Evolutionary conservation across 176 grass and related monocot species (phyloP), one percentile per base, ranked within the genome.

Genomic region (Melocanna baccifera): DNA sequence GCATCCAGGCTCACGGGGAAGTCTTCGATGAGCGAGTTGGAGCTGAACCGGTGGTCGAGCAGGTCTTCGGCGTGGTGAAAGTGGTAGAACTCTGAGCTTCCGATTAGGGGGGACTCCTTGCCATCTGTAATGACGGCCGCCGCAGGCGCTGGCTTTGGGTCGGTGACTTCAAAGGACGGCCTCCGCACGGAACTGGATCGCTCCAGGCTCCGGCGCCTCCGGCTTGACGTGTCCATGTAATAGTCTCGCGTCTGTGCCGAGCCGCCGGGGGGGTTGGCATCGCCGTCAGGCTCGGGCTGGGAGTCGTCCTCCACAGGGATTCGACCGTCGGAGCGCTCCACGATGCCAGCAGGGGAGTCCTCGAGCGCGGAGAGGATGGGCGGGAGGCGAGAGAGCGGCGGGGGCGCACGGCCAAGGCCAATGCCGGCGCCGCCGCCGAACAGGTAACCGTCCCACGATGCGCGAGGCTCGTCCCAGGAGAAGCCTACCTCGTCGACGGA

Each of bases 381-480:
- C 50, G 92, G 93, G 0, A 95, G 86, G 16, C 93, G 93, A 28
- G 91, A 83, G 8, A 92, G 47, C 19, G 50, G 28, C 29, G n/a
- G 67, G 4, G 80, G 80, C 41, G 75, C 61, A 51, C 89, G 80
- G 51, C 68, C 80, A 2, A 79, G 61, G 50, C 73, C 84, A 71
- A 92, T 84, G 20, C 85, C 87, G 2, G 80, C 71, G 36, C 89
- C 86, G 10, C 65, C 80, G 81, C 97, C 97, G 22, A 96, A 89
- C 19, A 99, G 88, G 66, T 94, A 99, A 53, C 93, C 97, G 43
- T 99, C 97, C 97, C 97, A 99, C 36, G 97, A 99, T n/a, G 97
- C 97, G 32, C 97, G 90, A 2, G 93, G 93, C 79, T 92, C 91
- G 84, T 99, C 97, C 97, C 91, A 99, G 36, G 88, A 86, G 47